Evolutionary conservation across 495 filamentous ascomycete genomes (phyloP).

Genomic region (Viridothelium virens): DNA sequence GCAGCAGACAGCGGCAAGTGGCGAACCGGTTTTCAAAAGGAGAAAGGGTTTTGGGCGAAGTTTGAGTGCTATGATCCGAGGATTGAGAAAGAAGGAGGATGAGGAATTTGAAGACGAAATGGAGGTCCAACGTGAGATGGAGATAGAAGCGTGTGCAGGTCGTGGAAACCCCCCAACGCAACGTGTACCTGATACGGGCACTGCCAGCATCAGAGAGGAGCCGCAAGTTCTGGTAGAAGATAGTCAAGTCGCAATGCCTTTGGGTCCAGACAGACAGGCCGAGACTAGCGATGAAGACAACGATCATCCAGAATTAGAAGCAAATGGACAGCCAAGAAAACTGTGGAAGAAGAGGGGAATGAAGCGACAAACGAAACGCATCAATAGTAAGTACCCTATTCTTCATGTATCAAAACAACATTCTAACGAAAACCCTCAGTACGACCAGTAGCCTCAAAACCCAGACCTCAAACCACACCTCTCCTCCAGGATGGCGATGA

Average conservation of each 20-base stretch:
- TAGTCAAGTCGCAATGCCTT: slow-evolving; percentile 47
- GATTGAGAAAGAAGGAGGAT: slow-evolving; percentile 70
- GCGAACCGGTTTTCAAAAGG: slow-evolving; percentile 48
- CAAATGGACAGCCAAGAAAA: slow-evolving; percentile 45
- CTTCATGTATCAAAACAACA: slow-evolving; percentile 16
- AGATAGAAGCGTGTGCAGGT: slow-evolving; percentile 40
- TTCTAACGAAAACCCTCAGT: slow-evolving; percentile 11
- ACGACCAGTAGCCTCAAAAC: slow-evolving; percentile 2
- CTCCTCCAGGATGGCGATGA: slow-evolving; percentile 18
- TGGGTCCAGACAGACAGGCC: slow-evolving; percentile 57
- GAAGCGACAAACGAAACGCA: slow-evolving; percentile 72
- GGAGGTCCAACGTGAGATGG: slow-evolving; percentile 74
- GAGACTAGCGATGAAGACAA: slow-evolving; percentile 43
- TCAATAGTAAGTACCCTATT: slow-evolving; percentile 53
- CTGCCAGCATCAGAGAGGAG: slow-evolving; percentile 20
- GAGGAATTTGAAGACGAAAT: slow-evolving; percentile 49
- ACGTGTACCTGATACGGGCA: neutral
- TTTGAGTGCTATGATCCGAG: slow-evolving; percentile 70
- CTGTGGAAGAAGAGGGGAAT: slow-evolving; percentile 87
- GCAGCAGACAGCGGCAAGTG: slow-evolving; percentile 14
- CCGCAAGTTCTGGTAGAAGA: slow-evolving; percentile 50
- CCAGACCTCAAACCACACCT: neutral
- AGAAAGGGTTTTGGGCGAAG: slow-evolving; percentile 50
- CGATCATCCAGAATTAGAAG: slow-evolving; percentile 24
- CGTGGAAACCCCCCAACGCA: neutral